phyloP scores from a whole-genome alignment of 768 basidiomycete genomes.

The Gyrodon lividus region DNA sequence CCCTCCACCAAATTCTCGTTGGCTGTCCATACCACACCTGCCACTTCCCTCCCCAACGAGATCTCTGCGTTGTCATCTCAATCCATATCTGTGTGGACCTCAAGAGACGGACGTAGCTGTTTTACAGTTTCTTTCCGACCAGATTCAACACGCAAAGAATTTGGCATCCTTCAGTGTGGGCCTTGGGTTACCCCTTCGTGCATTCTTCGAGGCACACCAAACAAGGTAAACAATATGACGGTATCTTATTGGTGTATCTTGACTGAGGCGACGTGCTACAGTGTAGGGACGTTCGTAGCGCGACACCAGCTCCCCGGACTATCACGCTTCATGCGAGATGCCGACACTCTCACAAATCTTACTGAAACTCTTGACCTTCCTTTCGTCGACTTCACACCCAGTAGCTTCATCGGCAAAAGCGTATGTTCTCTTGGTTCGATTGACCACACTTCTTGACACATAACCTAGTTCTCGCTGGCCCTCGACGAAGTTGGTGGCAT shows the following conservation, averaged over 20 bases:
- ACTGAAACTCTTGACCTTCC: constrained; percentile 17
- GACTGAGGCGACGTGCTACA: not conserved
- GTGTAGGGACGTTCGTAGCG: constrained; percentile 9
- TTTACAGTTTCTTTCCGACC: constrained; percentile 28
- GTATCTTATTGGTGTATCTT: not conserved
- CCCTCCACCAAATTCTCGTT: constrained; percentile 1
- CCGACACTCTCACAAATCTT: constrained; percentile 18
- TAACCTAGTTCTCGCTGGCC: constrained; percentile 25
- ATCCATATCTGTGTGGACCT: constrained; percentile 9
- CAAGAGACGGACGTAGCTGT: constrained; percentile 18
- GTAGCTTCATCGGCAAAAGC: constrained; percentile 30
- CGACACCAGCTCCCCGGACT: not conserved
- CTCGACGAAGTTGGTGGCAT: constrained; percentile 29
- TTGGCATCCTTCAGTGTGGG: constrained; percentile 20
- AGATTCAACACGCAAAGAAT: constrained; percentile 28
- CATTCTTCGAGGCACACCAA: constrained; percentile 22
- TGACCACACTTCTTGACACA: constrained; percentile 1
- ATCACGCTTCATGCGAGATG: not conserved
- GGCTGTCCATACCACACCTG: constrained; percentile 2
- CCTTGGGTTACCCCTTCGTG: constrained; percentile 20
- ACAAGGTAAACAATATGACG: constrained; percentile 13
- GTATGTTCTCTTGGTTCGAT: constrained; percentile 13
- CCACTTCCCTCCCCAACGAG: constrained; percentile 11
- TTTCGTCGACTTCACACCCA: constrained; percentile 24
- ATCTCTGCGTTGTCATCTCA: constrained; percentile 2